These are phyloP conservation scores for Cinchona pubescens DNA, from an alignment of 257 asterid species.

Conservation along the genomic window DNA sequence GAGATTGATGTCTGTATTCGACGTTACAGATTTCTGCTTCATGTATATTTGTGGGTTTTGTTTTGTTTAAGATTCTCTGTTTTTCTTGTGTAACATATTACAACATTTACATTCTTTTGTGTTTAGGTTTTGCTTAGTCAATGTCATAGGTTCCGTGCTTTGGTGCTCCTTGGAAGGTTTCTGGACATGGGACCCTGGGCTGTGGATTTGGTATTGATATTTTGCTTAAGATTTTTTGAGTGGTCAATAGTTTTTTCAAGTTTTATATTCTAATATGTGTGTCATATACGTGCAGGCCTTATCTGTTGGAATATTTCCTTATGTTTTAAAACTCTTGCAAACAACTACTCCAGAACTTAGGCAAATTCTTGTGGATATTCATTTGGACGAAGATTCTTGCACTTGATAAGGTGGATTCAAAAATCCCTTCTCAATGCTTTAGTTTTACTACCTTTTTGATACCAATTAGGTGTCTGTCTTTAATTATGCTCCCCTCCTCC, in stretches of 20 bases:
- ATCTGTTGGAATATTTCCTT: conserved; percentile 98
- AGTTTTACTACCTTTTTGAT: background rate
- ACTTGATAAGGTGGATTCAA: conserved; percentile 69
- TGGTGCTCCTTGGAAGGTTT: conserved; percentile 98
- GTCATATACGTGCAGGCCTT: conserved; percentile 60
- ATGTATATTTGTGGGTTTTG: background rate
- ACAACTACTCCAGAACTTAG: conserved; percentile 93
- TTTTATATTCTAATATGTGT: background rate
- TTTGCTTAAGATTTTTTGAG: background rate
- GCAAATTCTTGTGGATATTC: conserved; percentile 95
- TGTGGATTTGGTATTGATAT: conserved; percentile 73
- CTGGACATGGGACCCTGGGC: conserved; percentile 99
- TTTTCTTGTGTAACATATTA: conserved; percentile 1
- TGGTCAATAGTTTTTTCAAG: conserved; percentile 16
- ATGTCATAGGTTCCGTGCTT: conserved; percentile 95
- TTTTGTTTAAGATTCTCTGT: background rate
- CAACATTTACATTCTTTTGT: conserved; percentile 5
- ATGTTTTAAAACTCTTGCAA: conserved; percentile 89
- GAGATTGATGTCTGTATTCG: background rate
- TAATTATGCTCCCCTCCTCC: background rate
- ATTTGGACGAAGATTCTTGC: conserved; percentile 99
- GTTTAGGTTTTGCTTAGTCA: conserved; percentile 94
- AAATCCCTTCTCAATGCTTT: background rate
- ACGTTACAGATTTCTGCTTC: conserved; percentile 4
- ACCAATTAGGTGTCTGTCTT: background rate